Evolutionary conservation across 495 filamentous ascomycete species (phyloP), one percentile per base, ranked within the genome.

Genomic region (Amniculicola lignicola): DNA sequence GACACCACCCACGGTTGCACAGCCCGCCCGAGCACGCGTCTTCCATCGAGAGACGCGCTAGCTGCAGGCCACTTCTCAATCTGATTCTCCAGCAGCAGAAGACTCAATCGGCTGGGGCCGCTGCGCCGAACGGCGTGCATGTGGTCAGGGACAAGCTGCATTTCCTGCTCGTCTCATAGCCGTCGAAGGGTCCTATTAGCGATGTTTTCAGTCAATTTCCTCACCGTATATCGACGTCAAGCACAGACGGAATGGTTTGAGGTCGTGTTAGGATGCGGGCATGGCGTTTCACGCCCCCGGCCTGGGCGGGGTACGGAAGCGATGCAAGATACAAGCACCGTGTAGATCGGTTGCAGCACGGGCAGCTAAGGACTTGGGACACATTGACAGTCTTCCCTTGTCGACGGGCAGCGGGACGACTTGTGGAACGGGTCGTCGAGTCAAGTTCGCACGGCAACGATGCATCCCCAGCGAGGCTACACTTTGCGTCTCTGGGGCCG

Each of bases 291-390:
- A 60, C 40, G 51, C 56, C 48, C 25, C 42, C 19, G 51, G 36
- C 33, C 28, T 42, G 55, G 25, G 54, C 54, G 33, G 22, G 49
- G 28, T 51, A 48, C 59, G 53, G 59, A 63, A 57, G 59, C 59
- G 48, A 64, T 64, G 61, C 61, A 56, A 50, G 61, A 59, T 60
- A 49, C 45, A 55, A 42, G 51, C 56, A 59, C 48, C 14, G 44
- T 31, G 61, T 38, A 59, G 61, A 64, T 64, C 56, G 51, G 48
- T 55, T 51, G 51, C 54, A 57, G 49, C 44, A 58, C 39, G 54
- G 43, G n/a, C 61, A 57, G 37, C 14, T 22, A 25, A 59, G 39
- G 46, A 49, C 40, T 53, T 54, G 41, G n/a, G n/a, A n/a, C n/a
- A n/a, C n/a, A 51, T 38, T n/a, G 52, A 36, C 54, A 33, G 51